These are phyloP conservation scores for Colletotrichum scovillei DNA, from an alignment of 2,329 filamentous ascomycete genomes.

Conservation along the genomic window DNA sequence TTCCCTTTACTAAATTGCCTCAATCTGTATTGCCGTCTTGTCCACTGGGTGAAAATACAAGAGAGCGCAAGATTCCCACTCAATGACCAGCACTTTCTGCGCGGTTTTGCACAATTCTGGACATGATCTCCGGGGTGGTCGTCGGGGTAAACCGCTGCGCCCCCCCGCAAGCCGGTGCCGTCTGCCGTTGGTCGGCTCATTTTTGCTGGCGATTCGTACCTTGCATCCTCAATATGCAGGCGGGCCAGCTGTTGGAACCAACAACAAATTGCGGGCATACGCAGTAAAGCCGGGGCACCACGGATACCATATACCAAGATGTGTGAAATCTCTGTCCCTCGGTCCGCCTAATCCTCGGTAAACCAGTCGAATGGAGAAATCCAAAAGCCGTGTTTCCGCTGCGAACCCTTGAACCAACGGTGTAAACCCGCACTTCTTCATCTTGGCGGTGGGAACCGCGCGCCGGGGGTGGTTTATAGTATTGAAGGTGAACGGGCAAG, in stretches of 20 bases:
- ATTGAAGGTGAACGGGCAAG: not conserved
- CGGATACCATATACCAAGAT: not conserved
- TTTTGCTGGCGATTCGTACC: not conserved
- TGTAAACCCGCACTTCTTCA: not conserved
- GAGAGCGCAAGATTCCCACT: not conserved
- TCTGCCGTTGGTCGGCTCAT: not conserved
- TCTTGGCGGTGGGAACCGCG: not conserved
- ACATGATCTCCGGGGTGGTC: conserved; percentile 4
- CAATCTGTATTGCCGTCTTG: not conserved
- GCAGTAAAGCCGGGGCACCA: too few species aligned
- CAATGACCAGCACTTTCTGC: not conserved
- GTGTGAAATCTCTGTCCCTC: not conserved
- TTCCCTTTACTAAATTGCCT: not conserved
- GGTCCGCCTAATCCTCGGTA: not conserved
- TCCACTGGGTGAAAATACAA: too few species aligned
- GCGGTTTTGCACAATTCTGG: conserved; percentile 4
- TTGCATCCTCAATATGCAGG: not conserved
- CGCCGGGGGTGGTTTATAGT: not conserved
- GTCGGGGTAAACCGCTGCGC: not conserved
- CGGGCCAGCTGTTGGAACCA: not conserved
- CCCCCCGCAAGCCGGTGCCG: not conserved
- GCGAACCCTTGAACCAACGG: conserved; percentile 7
- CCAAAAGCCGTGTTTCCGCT: not conserved
- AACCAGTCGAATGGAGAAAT: not conserved
- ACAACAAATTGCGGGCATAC: not conserved